Base-by-base conservation (phyloP, 2,329 filamentous ascomycete genomes). In the Sporothrix mexicana region DNA sequence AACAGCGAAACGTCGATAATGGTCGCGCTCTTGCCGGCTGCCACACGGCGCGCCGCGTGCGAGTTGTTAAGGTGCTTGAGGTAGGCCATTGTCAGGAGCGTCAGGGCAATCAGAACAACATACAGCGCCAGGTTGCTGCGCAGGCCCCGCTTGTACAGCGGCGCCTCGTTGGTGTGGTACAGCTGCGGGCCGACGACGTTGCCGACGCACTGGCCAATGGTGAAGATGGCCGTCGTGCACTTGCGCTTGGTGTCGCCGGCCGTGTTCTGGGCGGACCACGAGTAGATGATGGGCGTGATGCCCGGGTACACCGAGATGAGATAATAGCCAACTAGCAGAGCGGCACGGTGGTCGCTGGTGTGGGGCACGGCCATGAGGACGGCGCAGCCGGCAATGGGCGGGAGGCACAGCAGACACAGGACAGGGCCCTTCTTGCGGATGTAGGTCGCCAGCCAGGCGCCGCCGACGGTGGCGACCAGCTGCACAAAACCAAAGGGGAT, bases 241-340 rank as follows among this genome's bases (percentile, higher is more conserved):
- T 92, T 92, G 75, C 88, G 88, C 81, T 93, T 93, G 0, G 90
- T 92, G 77, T 92, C 90, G 1, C 91, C 91, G 0, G 87, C 90
- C 0, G 90, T 90, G 75, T 91, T 91, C 74, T 88, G 87, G 1
- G 86, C 83, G 1, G 86, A 87, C 88, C 88, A 90, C 0, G 87
- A 86, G 75, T 88, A 90, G 55, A 90, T 87, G 43, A 90, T 80
- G 0, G 88, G 89, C 2, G 89, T 85, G 70, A 78, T 80, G 55
- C 74, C 74, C 5, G 74, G 74, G 70, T 75, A 75, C n/a, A 75
- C 62, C 23, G 74, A 75, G 25, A 75, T 74, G 30, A 75, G 59
- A 67, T 76, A 75, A 70, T 76, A 74, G 68, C 72, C 72, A 8
- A 73, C 72, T 10, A 74, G 70, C 55, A 74, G 85, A 2, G 83